A percentile compares a stretch with the other conserved stretches of the same genome.
phyloP scores from a whole-genome alignment of 2,329 filamentous ascomycete genomes.

The Tolypocladium tropicale region DNA sequence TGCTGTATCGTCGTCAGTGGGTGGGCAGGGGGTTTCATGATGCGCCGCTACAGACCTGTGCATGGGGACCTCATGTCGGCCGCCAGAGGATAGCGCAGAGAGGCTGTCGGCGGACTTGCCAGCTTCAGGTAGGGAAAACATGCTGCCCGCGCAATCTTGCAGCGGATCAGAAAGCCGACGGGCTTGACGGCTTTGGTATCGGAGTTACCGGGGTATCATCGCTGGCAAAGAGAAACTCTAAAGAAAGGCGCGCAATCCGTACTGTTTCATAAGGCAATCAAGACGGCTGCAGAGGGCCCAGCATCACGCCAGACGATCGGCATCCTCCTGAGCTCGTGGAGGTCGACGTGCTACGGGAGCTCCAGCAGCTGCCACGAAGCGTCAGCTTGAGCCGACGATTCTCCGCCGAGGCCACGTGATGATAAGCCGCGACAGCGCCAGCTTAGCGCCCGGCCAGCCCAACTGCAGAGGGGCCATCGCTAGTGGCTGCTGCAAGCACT shows the following conservation, averaged over 20 bases:
- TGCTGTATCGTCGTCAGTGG: conserved; percentile 17
- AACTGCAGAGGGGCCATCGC: neutral
- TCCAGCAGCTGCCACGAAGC: conserved; percentile 9
- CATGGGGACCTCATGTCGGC: conserved; percentile 47
- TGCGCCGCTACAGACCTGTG: conserved; percentile 35
- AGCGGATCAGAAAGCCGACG: conserved; percentile 17
- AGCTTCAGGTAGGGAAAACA: conserved; percentile 48
- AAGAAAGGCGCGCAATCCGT: neutral
- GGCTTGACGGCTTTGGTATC: conserved; percentile 19
- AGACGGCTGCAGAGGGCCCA: neutral
- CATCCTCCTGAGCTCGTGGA: neutral
- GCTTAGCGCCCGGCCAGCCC: neutral
- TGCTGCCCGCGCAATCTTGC: conserved; percentile 26
- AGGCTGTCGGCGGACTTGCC: conserved; percentile 59
- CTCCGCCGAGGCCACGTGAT: conserved; percentile 12
- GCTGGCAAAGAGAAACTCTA: conserved; percentile 15
- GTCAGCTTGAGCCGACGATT: conserved; percentile 9
- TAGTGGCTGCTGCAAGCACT: conserved; percentile 20
- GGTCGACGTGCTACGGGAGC: neutral
- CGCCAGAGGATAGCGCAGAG: conserved; percentile 39
- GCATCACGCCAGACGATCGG: neutral
- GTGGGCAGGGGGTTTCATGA: neutral
- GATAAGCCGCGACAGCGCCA: conserved; percentile 5
- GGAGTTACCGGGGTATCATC: conserved; percentile 40
- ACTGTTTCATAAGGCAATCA: neutral